phyloP scores from a whole-genome alignment of 345 rosid genomes.

The Eucalyptus marginata region DNA sequence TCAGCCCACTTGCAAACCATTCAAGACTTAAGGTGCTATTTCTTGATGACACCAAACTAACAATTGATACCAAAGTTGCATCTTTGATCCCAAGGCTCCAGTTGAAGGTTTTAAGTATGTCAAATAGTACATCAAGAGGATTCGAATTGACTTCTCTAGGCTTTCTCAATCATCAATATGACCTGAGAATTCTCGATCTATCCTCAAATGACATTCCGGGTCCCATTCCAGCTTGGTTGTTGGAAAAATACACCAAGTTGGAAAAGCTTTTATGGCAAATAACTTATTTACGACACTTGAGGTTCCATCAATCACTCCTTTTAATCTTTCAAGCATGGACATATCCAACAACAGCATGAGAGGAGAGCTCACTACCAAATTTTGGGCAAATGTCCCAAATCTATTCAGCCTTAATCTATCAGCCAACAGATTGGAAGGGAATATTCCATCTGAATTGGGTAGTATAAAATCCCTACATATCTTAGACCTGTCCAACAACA shows the following conservation, averaged over 20 bases:
- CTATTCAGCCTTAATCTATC: fast-evolving
- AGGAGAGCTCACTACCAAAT: background rate
- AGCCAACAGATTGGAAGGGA: background rate
- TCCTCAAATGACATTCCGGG: background rate
- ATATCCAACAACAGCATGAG: too few species aligned
- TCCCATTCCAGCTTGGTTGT: too few species aligned
- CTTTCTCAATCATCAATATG: background rate
- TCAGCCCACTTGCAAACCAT: background rate
- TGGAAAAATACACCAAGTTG: too few species aligned
- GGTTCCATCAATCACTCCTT: too few species aligned
- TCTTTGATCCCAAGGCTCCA: background rate
- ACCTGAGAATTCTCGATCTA: fast-evolving
- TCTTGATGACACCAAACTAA: background rate
- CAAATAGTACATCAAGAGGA: background rate
- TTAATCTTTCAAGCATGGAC: too few species aligned
- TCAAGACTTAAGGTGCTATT: background rate
- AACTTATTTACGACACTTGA: too few species aligned
- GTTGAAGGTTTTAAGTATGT: background rate
- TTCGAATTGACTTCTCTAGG: background rate
- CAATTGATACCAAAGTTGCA: background rate
- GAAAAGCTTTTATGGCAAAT: too few species aligned
- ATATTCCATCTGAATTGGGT: background rate
- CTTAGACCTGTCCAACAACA: background rate
- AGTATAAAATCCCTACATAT: fast-evolving
- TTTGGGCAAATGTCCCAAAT: background rate